Evolutionary conservation across 345 rosid species (phyloP), one percentile per base, ranked within the genome.

Genomic region (Cardamine resedifolia): DNA sequence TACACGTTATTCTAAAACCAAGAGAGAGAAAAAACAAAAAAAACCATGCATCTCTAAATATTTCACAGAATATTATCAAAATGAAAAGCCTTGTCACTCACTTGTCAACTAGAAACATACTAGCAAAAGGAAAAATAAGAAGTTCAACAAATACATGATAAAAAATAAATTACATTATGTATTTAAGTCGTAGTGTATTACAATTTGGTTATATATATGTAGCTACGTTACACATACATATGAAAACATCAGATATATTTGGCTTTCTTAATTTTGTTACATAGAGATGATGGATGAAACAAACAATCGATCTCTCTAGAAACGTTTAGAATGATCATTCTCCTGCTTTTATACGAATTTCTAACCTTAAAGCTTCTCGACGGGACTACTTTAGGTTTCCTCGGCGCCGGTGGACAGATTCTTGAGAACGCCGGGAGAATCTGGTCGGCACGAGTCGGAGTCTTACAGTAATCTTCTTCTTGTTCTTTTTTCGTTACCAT

Each of bases 341-440:
- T 71, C 64, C 33, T 65, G 63, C 70, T 71, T 58, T 15, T 50
- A 49, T 39, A 71, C 15, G 65, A 69, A 77, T 58, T 39, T 20
- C 51, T 68, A 48, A 74, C 64, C 64, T 65, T 77, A 33, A 56
- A 44, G 48, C 85, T 85, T 21, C 55, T 60, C 48, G 76, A 72
- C 6, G 82, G 80, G 15, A 53, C 64, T 70, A 77, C 79, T 63
- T 79, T 86, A 52, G 97, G 97, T 76, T 91, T 91, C 76, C 85
- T 86, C 45, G 97, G 97, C 21, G 97, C 89, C 53, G 93, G 90
- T 4, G 97, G 97, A 33, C 97, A 89, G 26, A 65, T 31, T 12
- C 58, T 72, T 21, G 77, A 73, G 15, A 74, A 7, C 23, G 18
- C 57, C 3, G 87, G 88, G 1, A 89, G 58, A 75, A 73, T 84